Conservation (phyloP, 2,329 filamentous ascomycete species). For the Aspergillus melleus region DNA sequence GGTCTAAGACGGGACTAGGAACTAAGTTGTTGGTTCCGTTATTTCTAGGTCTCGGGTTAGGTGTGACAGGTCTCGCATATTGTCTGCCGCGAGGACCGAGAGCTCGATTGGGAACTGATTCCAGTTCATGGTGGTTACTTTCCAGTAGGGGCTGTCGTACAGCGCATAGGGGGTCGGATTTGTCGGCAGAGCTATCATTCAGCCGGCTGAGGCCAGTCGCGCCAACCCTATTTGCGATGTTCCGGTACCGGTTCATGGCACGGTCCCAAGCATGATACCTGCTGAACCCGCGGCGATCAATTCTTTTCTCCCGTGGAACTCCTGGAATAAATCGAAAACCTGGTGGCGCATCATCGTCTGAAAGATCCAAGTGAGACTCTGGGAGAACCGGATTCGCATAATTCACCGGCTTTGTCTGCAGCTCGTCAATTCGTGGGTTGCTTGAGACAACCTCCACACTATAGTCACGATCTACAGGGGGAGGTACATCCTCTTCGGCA, state of each 20-base stretch:
- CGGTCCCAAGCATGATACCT: constrained; percentile 50
- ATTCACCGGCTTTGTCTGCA: constrained; percentile 33
- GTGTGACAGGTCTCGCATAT: constrained; percentile 13
- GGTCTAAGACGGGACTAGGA: constrained; percentile 10
- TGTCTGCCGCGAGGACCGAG: constrained; percentile 13
- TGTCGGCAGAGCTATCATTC: constrained; percentile 10
- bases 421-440: constrained; percentile 34
- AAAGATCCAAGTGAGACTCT: constrained; percentile 27
- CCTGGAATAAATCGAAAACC: constrained; percentile 39
- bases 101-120: constrained; percentile 13
- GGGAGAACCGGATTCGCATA: constrained; percentile 20
- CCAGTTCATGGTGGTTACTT: constrained; percentile 9
- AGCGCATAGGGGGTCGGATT: constrained; percentile 19
- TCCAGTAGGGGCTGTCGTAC: constrained; percentile 22
- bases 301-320: constrained; percentile 31
- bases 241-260: constrained; percentile 42
- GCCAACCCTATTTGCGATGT: constrained; percentile 21
- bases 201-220: constrained; percentile 15
- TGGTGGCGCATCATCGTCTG: constrained; percentile 38
- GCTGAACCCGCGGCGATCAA: constrained; percentile 47
- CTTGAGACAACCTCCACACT: constrained; percentile 47
- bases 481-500: constrained; percentile 34
- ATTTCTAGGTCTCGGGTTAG: constrained; percentile 16
- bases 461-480: constrained; percentile 31
- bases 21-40: constrained; percentile 12